These are phyloP conservation scores for Coniella lustricola DNA, from an alignment of 2,329 filamentous ascomycete species.

Conservation along the genomic window DNA sequence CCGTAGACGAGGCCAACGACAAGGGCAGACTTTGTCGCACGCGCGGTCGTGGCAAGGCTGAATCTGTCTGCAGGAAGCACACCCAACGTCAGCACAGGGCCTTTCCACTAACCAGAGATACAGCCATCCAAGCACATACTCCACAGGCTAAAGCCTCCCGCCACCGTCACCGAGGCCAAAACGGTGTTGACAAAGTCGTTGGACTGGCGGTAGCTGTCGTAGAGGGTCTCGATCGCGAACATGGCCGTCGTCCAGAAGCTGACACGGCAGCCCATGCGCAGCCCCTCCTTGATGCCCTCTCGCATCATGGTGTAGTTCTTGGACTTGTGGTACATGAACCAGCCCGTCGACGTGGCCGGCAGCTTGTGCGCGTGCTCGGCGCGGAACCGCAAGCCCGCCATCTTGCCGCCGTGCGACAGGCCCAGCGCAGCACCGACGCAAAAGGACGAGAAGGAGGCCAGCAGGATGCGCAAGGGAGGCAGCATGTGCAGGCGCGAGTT, in stretches of 20 bases:
- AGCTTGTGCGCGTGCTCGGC: conserved; percentile 95
- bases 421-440: conserved; percentile 65
- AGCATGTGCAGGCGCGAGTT: conserved; percentile 13
- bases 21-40: conserved; percentile 74
- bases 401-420: conserved; percentile 63
- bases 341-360: conserved; percentile 72
- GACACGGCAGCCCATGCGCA: conserved; percentile 65
- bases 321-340: conserved; percentile 98
- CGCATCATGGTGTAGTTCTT: conserved; percentile 87
- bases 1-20: conserved; percentile 75
- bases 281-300: conserved; percentile 70
- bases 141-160: conserved; percentile 80
- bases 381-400: conserved; percentile 74
- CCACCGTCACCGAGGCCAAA: conserved; percentile 74
- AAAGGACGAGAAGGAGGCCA: conserved; percentile 58
- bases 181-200: conserved; percentile 77
- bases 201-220: conserved; percentile 63
- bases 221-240: conserved; percentile 75
- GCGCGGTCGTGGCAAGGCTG: conserved; percentile 66
- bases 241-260: conserved; percentile 69
- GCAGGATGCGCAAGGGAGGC: conserved; percentile 38
- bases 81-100: conserved; percentile 6
- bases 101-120: neutral
- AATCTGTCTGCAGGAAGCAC: conserved; percentile 56
- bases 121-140: conserved; percentile 48